Conservation (phyloP, 106 monocot genomes). For the Apostasia ramifera region DNA sequence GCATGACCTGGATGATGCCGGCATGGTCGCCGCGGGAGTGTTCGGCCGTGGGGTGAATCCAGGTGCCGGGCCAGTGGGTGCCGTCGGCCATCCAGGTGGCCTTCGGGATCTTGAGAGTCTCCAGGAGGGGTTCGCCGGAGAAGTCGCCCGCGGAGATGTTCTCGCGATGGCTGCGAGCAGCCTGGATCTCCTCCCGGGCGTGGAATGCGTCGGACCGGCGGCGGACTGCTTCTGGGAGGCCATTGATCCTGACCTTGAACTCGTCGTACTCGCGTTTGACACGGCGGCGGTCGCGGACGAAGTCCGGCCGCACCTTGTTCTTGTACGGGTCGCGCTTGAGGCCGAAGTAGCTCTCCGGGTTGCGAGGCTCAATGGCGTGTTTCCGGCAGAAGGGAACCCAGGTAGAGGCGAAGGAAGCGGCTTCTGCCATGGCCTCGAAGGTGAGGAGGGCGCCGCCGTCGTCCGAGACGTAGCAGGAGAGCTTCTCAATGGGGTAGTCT, state of each 20-base stretch:
- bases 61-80: constrained; percentile 28
- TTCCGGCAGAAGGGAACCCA: constrained; percentile 67
- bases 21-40: constrained; percentile 48
- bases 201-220: constrained; percentile 48
- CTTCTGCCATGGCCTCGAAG: constrained; percentile 37
- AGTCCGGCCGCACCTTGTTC: constrained; percentile 45
- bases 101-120: constrained; percentile 38
- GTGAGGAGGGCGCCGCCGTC: constrained; percentile 13
- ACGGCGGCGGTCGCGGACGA: constrained; percentile 45
- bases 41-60: constrained; percentile 25
- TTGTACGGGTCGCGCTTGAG: constrained; percentile 53
- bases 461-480: constrained; percentile 14
- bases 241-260: constrained; percentile 55
- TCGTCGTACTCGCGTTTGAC: constrained; percentile 57
- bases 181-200: constrained; percentile 37
- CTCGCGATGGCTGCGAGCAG: constrained; percentile 24
- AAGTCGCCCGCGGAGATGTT: not conserved
- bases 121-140: not conserved
- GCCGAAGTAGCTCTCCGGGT: constrained; percentile 51
- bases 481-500: constrained; percentile 12
- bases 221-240: constrained; percentile 45
- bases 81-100: constrained; percentile 68
- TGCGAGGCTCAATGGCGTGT: constrained; percentile 44
- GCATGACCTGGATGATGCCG: constrained; percentile 53
- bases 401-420: constrained; percentile 42